Percentiles rank a stretch among this genome's conserved stretches.
These are phyloP conservation scores for Ophiosphaerella narmari DNA, from an alignment of 2,329 filamentous ascomycete genomes.

Conservation along the genomic window DNA sequence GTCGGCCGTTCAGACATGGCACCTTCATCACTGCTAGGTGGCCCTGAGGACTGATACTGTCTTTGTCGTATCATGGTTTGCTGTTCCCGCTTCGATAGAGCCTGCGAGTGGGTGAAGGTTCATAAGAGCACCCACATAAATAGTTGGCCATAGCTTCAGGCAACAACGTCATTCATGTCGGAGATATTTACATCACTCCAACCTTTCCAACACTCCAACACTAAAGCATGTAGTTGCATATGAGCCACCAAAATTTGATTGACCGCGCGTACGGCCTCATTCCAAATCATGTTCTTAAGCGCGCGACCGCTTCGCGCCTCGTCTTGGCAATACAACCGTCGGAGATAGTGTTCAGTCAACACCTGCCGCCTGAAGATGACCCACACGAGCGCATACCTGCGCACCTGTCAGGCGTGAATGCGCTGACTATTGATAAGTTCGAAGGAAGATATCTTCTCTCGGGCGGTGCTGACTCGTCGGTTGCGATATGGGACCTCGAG, in stretches of 20 bases:
- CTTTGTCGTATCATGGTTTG: conserved; percentile 11
- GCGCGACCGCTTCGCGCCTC: conserved; percentile 67
- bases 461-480: conserved; percentile 81
- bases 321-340: conserved; percentile 71
- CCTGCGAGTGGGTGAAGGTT: conserved; percentile 10
- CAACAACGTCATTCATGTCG: conserved; percentile 21
- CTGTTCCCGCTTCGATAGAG: not conserved
- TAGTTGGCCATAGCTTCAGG: conserved; percentile 11
- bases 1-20: conserved; percentile 6
- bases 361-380: conserved; percentile 48
- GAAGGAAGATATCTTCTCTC: conserved; percentile 81
- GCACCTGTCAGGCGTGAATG: conserved; percentile 78
- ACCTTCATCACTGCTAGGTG: conserved; percentile 14
- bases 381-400: conserved; percentile 57
- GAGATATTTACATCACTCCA: not conserved
- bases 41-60: conserved; percentile 9
- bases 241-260: conserved; percentile 64
- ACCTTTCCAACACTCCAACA: conserved; percentile 6
- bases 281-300: conserved; percentile 66
- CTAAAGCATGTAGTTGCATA: conserved; percentile 45
- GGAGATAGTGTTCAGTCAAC: conserved; percentile 72
- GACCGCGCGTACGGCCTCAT: conserved; percentile 72
- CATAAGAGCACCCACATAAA: conserved; percentile 4
- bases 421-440: conserved; percentile 79
- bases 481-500: conserved; percentile 88